Conservation (phyloP, 2,329 filamentous ascomycete genomes). For the Ophiostoma angusticollis region DNA sequence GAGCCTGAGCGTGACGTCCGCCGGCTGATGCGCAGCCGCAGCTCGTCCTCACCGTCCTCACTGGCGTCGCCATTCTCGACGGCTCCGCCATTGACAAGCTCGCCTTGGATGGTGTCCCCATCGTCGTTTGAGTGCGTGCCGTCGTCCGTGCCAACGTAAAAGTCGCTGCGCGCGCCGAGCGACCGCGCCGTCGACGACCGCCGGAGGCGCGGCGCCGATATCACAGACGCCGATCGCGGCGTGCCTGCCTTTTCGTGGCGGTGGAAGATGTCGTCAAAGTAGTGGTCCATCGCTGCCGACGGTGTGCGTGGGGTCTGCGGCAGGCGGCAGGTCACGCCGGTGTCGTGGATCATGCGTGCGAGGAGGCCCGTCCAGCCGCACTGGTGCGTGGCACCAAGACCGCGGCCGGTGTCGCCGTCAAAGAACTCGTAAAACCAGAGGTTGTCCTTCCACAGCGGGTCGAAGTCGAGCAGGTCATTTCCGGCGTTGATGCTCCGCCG, state of each 20-base stretch:
- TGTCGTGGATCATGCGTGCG: slow-evolving; percentile 95
- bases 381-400: slow-evolving; percentile 84
- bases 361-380: slow-evolving; percentile 94
- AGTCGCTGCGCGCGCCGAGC: slow-evolving; percentile 75
- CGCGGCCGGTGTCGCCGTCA: slow-evolving; percentile 79
- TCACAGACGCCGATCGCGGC: slow-evolving; percentile 23
- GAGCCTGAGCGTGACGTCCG: slow-evolving; percentile 17
- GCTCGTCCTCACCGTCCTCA: slow-evolving; percentile 16
- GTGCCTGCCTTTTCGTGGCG: slow-evolving; percentile 28
- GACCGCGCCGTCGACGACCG: slow-evolving; percentile 73
- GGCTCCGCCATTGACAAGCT: slow-evolving; percentile 36
- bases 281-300: slow-evolving; percentile 70
- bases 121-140: slow-evolving; percentile 18
- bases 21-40: slow-evolving; percentile 24
- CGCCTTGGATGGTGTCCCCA: too few species aligned
- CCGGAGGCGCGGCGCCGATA: slow-evolving; percentile 44
- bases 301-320: slow-evolving; percentile 89
- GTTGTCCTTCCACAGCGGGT: slow-evolving; percentile 84
- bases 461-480: slow-evolving; percentile 76
- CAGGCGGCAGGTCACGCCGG: slow-evolving; percentile 78
- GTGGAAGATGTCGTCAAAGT: slow-evolving; percentile 84
- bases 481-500: slow-evolving; percentile 79
- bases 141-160: slow-evolving; percentile 27
- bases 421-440: slow-evolving; percentile 98
- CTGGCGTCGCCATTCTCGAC: slow-evolving; percentile 29